A percentile compares a stretch with the other conserved stretches of the same genome.
Evolutionary conservation across 768 basidiomycete species (phyloP).

Genomic region (Mycena epipterygia): DNA sequence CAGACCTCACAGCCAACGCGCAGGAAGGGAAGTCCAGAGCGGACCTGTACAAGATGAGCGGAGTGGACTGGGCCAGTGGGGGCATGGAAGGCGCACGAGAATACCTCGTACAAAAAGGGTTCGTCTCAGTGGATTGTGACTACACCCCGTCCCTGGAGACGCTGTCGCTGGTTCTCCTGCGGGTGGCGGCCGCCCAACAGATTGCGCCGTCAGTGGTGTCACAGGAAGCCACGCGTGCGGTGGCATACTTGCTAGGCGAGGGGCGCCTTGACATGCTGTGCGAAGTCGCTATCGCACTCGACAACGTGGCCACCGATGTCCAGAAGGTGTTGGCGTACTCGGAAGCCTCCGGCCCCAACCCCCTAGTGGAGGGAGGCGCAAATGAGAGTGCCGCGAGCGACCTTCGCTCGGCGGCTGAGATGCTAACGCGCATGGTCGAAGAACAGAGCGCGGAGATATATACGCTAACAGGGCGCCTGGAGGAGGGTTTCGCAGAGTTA

Average conservation of each 20-base stretch:
- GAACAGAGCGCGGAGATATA: background rate
- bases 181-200: background rate
- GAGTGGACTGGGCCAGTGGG: background rate
- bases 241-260: background rate
- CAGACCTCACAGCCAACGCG: background rate
- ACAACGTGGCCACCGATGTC: background rate
- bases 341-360: background rate
- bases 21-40: background rate
- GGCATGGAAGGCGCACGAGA: background rate
- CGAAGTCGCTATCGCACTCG: no score
- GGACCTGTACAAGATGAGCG: background rate
- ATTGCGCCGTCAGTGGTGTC: background rate
- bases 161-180: background rate
- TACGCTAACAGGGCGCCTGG: background rate
- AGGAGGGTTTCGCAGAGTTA: no score
- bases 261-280: background rate
- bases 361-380: no score
- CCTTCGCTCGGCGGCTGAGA: background rate
- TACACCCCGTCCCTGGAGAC: background rate
- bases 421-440: background rate
- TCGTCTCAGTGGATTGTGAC: background rate
- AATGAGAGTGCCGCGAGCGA: no score
- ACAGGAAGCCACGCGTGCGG: background rate
- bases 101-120: background rate
- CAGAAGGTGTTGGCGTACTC: background rate